phyloP scores from a whole-genome alignment of 768 basidiomycete species.

The Boletus barrowsii region DNA sequence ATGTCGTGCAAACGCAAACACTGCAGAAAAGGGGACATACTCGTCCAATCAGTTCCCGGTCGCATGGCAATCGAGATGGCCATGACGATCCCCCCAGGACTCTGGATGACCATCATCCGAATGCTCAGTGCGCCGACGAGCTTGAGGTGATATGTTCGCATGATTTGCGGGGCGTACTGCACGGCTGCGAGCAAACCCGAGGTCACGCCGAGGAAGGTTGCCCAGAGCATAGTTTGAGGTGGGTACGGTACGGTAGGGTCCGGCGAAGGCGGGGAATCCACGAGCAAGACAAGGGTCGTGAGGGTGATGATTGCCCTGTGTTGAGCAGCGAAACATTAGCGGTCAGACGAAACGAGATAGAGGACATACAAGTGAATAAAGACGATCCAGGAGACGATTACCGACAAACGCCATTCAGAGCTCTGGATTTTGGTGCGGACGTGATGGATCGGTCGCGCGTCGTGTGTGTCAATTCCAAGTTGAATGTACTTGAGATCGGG shows the following conservation, averaged over 20 bases:
- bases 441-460: constrained; percentile 39
- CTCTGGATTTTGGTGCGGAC: constrained; percentile 52
- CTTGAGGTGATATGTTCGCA: constrained; percentile 71
- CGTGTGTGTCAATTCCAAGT: constrained; percentile 40
- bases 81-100: constrained; percentile 87
- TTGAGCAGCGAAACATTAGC: background rate
- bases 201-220: constrained; percentile 81
- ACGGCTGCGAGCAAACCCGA: constrained; percentile 74
- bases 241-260: constrained; percentile 35
- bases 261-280: constrained; percentile 38
- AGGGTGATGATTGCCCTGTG: constrained; percentile 44
- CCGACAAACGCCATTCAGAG: constrained; percentile 74
- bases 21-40: constrained; percentile 36
- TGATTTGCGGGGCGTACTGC: constrained; percentile 88
- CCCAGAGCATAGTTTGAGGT: constrained; percentile 57
- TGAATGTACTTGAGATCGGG: constrained; percentile 69
- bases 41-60: constrained; percentile 84
- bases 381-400: constrained; percentile 70
- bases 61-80: constrained; percentile 75
- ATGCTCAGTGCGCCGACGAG: constrained; percentile 93
- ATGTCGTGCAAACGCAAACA: no score
- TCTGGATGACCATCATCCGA: constrained; percentile 95
- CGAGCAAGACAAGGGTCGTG: constrained; percentile 61
- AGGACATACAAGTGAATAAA: constrained; percentile 66
- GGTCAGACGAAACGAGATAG: background rate